A percentile compares a stretch with the other conserved stretches of the same genome.
Conservation (phyloP, 2,329 filamentous ascomycete species). For the Phaeosphaeria sp. region DNA sequence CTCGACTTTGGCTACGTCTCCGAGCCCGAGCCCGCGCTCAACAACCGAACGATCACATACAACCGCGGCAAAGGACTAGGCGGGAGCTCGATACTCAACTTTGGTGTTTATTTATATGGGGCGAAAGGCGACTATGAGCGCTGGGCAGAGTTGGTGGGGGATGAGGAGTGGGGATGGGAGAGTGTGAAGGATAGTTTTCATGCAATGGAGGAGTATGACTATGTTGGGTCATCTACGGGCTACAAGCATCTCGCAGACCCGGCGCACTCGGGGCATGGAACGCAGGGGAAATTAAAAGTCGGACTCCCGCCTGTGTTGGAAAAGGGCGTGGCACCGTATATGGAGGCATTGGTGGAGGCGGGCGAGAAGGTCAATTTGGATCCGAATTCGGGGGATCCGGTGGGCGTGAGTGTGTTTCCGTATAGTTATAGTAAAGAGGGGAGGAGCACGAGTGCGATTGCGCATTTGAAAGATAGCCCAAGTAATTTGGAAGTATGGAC, state of each 20-base stretch:
- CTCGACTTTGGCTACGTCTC: slow-evolving; percentile 61
- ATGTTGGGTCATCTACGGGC: slow-evolving; percentile 21
- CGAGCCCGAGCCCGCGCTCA: slow-evolving; percentile 35
- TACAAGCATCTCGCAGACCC: slow-evolving; percentile 59
- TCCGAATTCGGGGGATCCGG: slow-evolving; percentile 51
- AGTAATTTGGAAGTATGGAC: slow-evolving; percentile 63
- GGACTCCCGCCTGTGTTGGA: slow-evolving; percentile 60
- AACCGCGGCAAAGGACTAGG: slow-evolving; percentile 59
- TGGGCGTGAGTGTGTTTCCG: slow-evolving; percentile 38
- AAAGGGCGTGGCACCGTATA: slow-evolving; percentile 61
- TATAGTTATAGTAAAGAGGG: slow-evolving; percentile 48
- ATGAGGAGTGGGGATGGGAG: slow-evolving; percentile 64
- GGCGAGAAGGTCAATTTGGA: slow-evolving; percentile 65
- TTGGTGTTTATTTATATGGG: slow-evolving; percentile 54
- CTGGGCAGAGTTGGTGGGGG: slow-evolving; percentile 64
- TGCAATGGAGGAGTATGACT: slow-evolving; percentile 62
- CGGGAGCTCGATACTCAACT: slow-evolving; percentile 57
- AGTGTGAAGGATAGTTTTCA: slow-evolving; percentile 60
- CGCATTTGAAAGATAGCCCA: slow-evolving; percentile 49
- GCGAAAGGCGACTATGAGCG: slow-evolving; percentile 67
- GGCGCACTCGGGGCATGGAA: slow-evolving; percentile 56
- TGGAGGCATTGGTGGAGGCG: slow-evolving; percentile 63
- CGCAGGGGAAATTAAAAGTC: slow-evolving; percentile 30
- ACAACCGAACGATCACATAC: slow-evolving; percentile 51
- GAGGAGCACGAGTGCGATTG: slow-evolving; percentile 43